phyloP scores from a whole-genome alignment of 495 filamentous ascomycete genomes.

The Podospora bellae-mahoneyi region DNA sequence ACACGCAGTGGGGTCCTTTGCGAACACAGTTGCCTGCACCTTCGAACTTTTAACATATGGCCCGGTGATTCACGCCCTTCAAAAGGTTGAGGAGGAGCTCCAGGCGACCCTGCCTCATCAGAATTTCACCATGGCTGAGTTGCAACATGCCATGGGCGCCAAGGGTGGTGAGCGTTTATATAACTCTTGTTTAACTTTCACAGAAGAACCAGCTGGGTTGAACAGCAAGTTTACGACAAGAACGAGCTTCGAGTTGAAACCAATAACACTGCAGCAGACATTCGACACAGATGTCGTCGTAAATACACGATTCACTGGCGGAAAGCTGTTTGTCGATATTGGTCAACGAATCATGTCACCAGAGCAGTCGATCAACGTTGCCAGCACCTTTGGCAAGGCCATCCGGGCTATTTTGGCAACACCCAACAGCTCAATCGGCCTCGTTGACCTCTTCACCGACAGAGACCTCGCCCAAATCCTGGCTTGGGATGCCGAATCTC shows the following conservation, averaged over 20 bases:
- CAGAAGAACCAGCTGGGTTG: constrained; percentile 37
- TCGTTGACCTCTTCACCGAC: constrained; percentile 44
- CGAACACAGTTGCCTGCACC: constrained; percentile 38
- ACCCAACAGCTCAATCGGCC: constrained; percentile 34
- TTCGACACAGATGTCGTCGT: constrained; percentile 44
- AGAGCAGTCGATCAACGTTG: constrained; percentile 40
- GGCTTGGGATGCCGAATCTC: constrained; percentile 35
- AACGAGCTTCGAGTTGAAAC: constrained; percentile 34
- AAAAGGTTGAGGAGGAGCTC: constrained; percentile 37
- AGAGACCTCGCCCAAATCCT: constrained; percentile 44
- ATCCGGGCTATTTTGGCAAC: constrained; percentile 40
- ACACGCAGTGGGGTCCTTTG: constrained; percentile 44
- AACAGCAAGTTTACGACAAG: constrained; percentile 40
- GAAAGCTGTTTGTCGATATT: constrained; percentile 41
- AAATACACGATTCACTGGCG: constrained; percentile 38
- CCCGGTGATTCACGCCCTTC: constrained; percentile 32
- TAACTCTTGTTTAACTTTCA: constrained; percentile 47
- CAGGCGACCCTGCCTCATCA: constrained; percentile 38
- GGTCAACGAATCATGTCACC: constrained; percentile 42
- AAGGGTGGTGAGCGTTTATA: constrained; percentile 42
- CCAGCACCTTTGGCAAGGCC: constrained; percentile 43
- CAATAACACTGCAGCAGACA: constrained; percentile 42
- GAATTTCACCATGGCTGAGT: constrained; percentile 40
- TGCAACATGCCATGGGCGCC: constrained; percentile 44
- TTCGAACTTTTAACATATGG: constrained; percentile 32